A percentile compares a stretch with the other conserved stretches of the same genome.
These are phyloP conservation scores for Aspergillus caelatus DNA, from an alignment of 2,329 filamentous ascomycete genomes.

Conservation along the genomic window DNA sequence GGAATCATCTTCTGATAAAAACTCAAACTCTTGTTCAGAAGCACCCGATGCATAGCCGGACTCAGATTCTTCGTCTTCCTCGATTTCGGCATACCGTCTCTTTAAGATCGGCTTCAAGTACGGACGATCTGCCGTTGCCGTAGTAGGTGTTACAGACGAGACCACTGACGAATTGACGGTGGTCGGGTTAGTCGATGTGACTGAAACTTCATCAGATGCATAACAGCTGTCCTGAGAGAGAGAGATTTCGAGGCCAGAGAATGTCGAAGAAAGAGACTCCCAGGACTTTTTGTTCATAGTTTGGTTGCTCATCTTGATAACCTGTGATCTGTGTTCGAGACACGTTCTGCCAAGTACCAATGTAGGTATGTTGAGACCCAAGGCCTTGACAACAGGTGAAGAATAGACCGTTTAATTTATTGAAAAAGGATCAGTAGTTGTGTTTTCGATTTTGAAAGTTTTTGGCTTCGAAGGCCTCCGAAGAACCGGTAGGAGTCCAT, in stretches of 20 bases:
- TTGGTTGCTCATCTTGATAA: constrained; percentile 30
- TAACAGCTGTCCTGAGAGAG: constrained; percentile 44
- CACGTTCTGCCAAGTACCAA: background rate
- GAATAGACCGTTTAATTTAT: constrained; percentile 3
- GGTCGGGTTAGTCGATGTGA: constrained; percentile 32
- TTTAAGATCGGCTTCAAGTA: constrained; percentile 40
- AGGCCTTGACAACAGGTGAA: constrained; percentile 9
- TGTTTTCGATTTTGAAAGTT: constrained; percentile 16
- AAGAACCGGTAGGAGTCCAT: constrained; percentile 33
- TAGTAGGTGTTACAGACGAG: constrained; percentile 25
- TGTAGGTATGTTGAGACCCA: background rate
- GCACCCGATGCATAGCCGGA: constrained; percentile 43
- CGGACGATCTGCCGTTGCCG: constrained; percentile 26
- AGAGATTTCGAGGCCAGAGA: constrained; percentile 40
- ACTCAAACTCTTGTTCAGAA: constrained; percentile 28
- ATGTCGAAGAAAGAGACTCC: constrained; percentile 41
- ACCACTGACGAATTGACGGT: constrained; percentile 25
- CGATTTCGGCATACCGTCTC: constrained; percentile 30
- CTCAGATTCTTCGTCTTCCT: constrained; percentile 34
- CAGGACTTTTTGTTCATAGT: constrained; percentile 34
- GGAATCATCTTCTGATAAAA: constrained; percentile 11
- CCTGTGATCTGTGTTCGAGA: constrained; percentile 8
- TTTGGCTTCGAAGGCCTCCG: constrained; percentile 38
- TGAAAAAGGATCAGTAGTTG: constrained; percentile 10
- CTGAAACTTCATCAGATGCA: constrained; percentile 41